Conservation (phyloP, 345 rosid species). For the Cardamine resedifolia region DNA sequence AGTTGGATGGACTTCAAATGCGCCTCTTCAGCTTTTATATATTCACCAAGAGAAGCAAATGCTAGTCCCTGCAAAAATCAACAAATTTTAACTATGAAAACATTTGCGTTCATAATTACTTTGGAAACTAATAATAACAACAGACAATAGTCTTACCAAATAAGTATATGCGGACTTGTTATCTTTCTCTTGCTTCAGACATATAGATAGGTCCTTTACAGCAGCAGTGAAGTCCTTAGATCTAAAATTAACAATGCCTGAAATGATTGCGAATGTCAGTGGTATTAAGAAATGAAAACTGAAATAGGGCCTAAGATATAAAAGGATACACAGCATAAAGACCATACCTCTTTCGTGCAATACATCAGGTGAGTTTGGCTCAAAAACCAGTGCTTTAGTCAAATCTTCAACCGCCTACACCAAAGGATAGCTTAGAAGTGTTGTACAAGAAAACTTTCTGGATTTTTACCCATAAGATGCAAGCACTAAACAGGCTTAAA, state of each 20-base stretch:
- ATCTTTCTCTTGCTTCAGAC: slow-evolving; percentile 77
- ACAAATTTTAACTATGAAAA: slow-evolving; percentile 24
- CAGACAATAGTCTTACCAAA: slow-evolving; percentile 54
- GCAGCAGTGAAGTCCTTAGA: slow-evolving; percentile 91
- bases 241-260: slow-evolving; percentile 94
- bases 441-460: slow-evolving; percentile 20
- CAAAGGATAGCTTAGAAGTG: slow-evolving; percentile 28
- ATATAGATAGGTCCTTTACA: slow-evolving; percentile 73
- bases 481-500: slow-evolving; percentile 17
- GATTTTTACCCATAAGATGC: slow-evolving; percentile 11
- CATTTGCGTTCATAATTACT: slow-evolving; percentile 1
- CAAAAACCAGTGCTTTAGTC: slow-evolving; percentile 85
- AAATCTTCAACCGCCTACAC: slow-evolving; percentile 88
- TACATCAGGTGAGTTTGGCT: slow-evolving; percentile 82
- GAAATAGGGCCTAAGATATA: background rate
- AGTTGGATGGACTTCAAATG: slow-evolving; percentile 81
- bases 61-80: slow-evolving; percentile 66
- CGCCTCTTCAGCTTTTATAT: slow-evolving; percentile 77
- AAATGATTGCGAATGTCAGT: slow-evolving; percentile 39
- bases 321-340: slow-evolving; percentile 17
- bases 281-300: slow-evolving; percentile 13
- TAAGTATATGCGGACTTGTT: slow-evolving; percentile 93
- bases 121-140: slow-evolving; percentile 19
- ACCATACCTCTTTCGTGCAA: slow-evolving; percentile 90
- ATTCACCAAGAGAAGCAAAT: slow-evolving; percentile 74